Percentiles rank a stretch among this genome's conserved stretches.
phyloP scores from a whole-genome alignment of 306 rosid genomes.

The Vachellia pachyceras region DNA sequence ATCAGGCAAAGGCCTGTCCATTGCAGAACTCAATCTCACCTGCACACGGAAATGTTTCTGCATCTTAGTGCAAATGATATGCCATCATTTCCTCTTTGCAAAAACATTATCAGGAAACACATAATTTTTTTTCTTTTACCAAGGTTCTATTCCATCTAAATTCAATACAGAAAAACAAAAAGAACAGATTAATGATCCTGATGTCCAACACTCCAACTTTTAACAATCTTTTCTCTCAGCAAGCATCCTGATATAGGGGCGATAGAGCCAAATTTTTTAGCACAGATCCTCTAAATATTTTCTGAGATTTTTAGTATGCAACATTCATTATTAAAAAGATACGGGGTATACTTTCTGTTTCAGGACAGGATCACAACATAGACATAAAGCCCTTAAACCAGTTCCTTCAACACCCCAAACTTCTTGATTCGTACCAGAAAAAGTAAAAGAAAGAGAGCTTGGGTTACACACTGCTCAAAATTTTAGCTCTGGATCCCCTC shows the following conservation, averaged over 20 bases:
- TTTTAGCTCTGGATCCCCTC: not conserved
- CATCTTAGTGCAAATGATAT: constrained; percentile 32
- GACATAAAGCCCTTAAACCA: too few species aligned
- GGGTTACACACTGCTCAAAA: not conserved
- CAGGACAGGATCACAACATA: too few species aligned
- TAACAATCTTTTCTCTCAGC: constrained; percentile 12
- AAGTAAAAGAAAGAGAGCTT: too few species aligned
- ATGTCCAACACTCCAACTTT: constrained; percentile 13
- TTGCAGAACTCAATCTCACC: constrained; percentile 88
- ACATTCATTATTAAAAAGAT: not conserved
- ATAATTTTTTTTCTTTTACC: not conserved
- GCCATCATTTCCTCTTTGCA: constrained; percentile 9
- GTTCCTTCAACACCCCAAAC: too few species aligned
- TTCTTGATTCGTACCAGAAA: too few species aligned
- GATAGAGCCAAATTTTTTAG: constrained; percentile 9
- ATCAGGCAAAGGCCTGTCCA: constrained; percentile 67
- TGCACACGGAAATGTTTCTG: constrained; percentile 38
- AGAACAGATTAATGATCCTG: constrained; percentile 16
- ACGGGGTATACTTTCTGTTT: not conserved
- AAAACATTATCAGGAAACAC: not conserved
- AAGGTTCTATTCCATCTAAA: not conserved
- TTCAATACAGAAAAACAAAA: not conserved
- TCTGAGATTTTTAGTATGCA: not conserved
- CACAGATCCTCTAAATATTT: not conserved
- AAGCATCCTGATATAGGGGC: constrained; percentile 9